Percentiles rank a stretch among this genome's conserved stretches.
Conservation (phyloP, 208 protist species). For the Acanthamoeba triangularis region DNA sequence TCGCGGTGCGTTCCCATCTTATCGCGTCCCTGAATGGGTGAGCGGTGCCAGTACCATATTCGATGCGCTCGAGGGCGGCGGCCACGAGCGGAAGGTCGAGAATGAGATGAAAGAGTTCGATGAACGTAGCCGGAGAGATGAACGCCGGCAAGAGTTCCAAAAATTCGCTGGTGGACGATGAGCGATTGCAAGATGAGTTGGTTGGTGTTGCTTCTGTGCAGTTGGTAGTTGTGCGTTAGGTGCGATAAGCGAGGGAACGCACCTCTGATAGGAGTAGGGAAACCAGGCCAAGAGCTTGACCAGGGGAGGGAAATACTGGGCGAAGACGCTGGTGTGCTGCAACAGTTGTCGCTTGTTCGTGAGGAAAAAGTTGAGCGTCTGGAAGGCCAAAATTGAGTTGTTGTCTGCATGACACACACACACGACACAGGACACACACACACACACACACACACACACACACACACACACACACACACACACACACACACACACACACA, state of each 20-base stretch:
- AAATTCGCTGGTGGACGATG: conserved; percentile 74
- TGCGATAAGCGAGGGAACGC: not conserved
- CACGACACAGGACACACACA: not conserved
- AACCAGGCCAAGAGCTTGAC: conserved; percentile 83
- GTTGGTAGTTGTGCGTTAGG: not conserved
- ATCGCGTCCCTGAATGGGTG: too few relatives aligned
- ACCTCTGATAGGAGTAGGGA: conserved; percentile 46
- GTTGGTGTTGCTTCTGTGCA: not conserved
- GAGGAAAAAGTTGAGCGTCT: conserved; percentile 83
- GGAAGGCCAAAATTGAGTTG: conserved; percentile 80
- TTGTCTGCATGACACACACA: conserved; percentile 57
- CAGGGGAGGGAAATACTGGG: conserved; percentile 80
- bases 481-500: not conserved
- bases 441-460: not conserved
- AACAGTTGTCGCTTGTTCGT: conserved; percentile 78
- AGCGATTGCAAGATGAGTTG: not conserved
- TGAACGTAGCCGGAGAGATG: conserved; percentile 71
- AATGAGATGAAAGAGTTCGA: conserved; percentile 81
- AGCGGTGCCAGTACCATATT: not conserved
- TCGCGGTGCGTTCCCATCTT: not conserved
- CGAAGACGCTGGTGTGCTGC: conserved; percentile 78
- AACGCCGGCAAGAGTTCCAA: conserved; percentile 79
- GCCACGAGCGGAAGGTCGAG: conserved; percentile 81
- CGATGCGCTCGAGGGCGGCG: conserved; percentile 76
- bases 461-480: not conserved